Conservation (phyloP, 768 basidiomycete species). For the Lactarius quietus region DNA sequence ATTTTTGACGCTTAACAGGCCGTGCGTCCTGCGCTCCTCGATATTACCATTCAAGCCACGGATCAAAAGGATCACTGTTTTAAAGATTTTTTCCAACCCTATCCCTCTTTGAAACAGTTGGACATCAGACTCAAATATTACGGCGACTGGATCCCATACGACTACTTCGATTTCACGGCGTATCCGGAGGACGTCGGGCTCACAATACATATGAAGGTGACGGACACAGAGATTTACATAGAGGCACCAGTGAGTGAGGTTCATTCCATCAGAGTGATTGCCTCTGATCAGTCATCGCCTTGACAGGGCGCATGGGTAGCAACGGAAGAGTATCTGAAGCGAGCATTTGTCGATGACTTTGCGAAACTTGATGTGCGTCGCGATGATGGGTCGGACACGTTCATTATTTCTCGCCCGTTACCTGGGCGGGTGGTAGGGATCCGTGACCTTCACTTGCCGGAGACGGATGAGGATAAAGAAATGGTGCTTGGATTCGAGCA, state of each 20-base stretch:
- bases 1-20: background rate
- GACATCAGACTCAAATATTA: background rate
- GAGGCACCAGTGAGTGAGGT: background rate
- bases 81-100: background rate
- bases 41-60: background rate
- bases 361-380: conserved; percentile 1
- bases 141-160: background rate
- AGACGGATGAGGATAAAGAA: background rate
- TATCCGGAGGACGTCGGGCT: background rate
- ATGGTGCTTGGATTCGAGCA: background rate
- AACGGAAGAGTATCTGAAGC: background rate
- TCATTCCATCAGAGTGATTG: background rate
- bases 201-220: background rate
- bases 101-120: conserved; percentile 6
- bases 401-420: conserved; percentile 3
- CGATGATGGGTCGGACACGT: background rate
- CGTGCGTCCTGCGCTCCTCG: background rate
- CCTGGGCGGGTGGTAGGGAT: background rate
- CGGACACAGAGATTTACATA: background rate
- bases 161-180: conserved; percentile 8
- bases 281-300: background rate
- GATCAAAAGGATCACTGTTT: background rate
- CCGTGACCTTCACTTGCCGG: background rate
- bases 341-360: background rate
- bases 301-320: background rate